Conservation (phyloP, 305 asterid species). For the Rubia peregrina region DNA sequence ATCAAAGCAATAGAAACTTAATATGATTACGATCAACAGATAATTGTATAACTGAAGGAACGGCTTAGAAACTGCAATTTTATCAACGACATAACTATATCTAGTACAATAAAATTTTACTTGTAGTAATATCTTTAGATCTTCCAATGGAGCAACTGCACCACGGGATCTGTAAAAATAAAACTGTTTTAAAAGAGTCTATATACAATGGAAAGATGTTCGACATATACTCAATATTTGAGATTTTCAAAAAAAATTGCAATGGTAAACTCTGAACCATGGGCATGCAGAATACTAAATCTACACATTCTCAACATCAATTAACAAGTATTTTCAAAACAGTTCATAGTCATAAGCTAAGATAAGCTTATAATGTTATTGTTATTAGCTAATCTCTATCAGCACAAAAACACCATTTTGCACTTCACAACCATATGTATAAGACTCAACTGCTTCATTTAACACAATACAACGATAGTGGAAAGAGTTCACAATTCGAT, state of each 20-base stretch:
- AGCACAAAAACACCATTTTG: too few species aligned
- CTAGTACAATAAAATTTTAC: constrained; percentile 27
- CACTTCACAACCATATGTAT: too few species aligned
- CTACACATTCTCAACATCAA: not conserved
- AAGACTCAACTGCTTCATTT: too few species aligned
- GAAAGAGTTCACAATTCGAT: too few species aligned
- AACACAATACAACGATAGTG: too few species aligned
- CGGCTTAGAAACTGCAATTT: not conserved
- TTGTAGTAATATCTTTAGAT: constrained; percentile 82
- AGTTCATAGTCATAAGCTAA: not conserved
- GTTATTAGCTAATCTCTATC: not conserved
- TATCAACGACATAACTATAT: not conserved
- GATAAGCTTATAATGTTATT: not conserved
- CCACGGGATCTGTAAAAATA: constrained; percentile 64
- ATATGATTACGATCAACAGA: not conserved
- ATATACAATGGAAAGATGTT: not conserved
- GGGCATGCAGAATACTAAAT: not conserved
- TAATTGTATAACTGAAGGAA: not conserved
- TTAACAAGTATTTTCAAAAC: not conserved
- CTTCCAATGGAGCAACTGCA: constrained; percentile 90
- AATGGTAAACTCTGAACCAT: not conserved
- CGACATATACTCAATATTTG: not conserved
- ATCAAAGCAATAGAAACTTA: too few species aligned
- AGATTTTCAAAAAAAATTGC: not conserved
- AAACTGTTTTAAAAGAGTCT: not conserved